Evolutionary conservation across 257 asterid species (phyloP).

Genomic region (Gentiana straminea): DNA sequence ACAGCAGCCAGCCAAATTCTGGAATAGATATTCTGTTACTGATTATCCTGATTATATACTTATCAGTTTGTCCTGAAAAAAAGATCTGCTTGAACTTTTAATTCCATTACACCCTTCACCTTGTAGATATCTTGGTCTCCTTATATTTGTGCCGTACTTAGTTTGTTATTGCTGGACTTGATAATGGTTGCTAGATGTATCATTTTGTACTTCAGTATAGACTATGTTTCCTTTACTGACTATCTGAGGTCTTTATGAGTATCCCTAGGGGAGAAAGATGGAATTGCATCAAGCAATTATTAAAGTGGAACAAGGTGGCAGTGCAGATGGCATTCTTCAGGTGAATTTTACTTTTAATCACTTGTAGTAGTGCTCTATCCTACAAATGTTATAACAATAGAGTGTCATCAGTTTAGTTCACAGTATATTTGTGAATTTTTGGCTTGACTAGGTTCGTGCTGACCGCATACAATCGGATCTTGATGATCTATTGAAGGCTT

Average conservation of each 20-base stretch:
- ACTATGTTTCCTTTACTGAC: too few species aligned
- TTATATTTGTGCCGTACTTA: background rate
- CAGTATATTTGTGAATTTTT: constrained; percentile 12
- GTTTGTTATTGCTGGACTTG: too few species aligned
- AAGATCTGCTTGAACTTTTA: background rate
- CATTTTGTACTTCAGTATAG: too few species aligned
- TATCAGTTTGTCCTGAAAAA: too few species aligned
- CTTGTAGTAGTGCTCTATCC: constrained; percentile 10
- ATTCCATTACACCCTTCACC: background rate
- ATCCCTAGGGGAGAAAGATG: constrained; percentile 70
- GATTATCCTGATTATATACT: too few species aligned
- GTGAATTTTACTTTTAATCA: constrained; percentile 24
- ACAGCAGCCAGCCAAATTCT: background rate
- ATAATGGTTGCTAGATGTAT: too few species aligned
- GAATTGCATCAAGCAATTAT: constrained; percentile 86
- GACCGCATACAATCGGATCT: constrained; percentile 97
- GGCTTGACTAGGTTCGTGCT: constrained; percentile 74
- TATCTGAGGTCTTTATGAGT: constrained; percentile 4
- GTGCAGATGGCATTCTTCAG: constrained; percentile 99
- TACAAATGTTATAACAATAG: background rate
- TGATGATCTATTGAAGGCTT: constrained; percentile 85
- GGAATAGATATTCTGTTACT: too few species aligned
- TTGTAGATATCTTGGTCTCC: background rate
- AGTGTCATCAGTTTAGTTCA: constrained; percentile 5
- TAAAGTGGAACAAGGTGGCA: constrained; percentile 99